Percentiles rank a stretch among this genome's conserved stretches.
These are phyloP conservation scores for Kwoniella sp. DNA, from an alignment of 768 basidiomycete species.

Conservation along the genomic window DNA sequence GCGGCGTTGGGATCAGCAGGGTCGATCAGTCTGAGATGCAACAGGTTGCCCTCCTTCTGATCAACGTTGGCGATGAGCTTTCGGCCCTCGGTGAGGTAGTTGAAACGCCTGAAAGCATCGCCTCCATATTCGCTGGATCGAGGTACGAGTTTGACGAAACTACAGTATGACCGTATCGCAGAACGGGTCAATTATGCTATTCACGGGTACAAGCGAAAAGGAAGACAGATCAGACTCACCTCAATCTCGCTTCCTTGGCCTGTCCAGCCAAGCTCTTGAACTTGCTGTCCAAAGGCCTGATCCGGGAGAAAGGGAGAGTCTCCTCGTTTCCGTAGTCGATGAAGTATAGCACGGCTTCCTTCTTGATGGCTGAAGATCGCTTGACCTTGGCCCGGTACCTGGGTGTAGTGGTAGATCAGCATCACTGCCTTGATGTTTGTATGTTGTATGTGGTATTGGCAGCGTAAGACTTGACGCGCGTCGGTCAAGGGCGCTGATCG, in stretches of 20 bases:
- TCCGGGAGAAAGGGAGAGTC: slow-evolving; percentile 70
- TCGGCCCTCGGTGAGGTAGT: slow-evolving; percentile 62
- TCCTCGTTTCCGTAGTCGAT: slow-evolving; percentile 88
- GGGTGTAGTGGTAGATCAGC: not conserved
- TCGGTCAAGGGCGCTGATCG: not conserved
- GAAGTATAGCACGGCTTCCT: slow-evolving; percentile 91
- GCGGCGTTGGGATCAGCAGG: slow-evolving; percentile 71
- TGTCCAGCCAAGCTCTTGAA: slow-evolving; percentile 90
- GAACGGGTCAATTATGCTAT: not conserved
- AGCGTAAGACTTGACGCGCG: not conserved
- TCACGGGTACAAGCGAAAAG: not conserved
- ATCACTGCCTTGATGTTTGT: not conserved
- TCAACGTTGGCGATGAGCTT: slow-evolving; percentile 97
- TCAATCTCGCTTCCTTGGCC: slow-evolving; percentile 90
- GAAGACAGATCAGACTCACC: slow-evolving; percentile 59
- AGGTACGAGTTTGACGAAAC: slow-evolving; percentile 82
- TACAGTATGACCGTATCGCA: slow-evolving; percentile 48
- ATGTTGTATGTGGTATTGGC: not conserved
- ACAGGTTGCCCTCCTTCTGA: slow-evolving; percentile 71
- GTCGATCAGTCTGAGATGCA: slow-evolving; percentile 92
- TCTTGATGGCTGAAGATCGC: slow-evolving; percentile 80
- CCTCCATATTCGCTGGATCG: slow-evolving; percentile 79
- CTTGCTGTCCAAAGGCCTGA: slow-evolving; percentile 84
- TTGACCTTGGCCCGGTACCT: slow-evolving; percentile 87
- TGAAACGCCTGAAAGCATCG: slow-evolving; percentile 23